Evolutionary conservation across 2,329 filamentous ascomycete species (phyloP), one percentile per base, ranked within the genome.

Genomic region (Cladobotryum mycophilum): DNA sequence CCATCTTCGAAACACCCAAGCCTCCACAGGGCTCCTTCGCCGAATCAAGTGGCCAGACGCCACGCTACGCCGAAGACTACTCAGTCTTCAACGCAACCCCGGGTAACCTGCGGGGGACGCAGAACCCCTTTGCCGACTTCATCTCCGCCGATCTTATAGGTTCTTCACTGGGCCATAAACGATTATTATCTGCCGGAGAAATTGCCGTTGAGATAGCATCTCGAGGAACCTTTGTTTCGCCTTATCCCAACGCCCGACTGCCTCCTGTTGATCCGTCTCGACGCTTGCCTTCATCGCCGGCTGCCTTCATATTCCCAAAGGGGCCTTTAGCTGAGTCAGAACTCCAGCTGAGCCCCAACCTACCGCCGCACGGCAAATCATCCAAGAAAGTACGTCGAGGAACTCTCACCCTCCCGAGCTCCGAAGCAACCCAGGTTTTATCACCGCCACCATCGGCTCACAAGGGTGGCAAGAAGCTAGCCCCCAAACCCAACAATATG

Each of bases 11-110:
- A 58, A 84, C 80, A 11, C 80, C 79, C 41, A 77, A 73, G 63
- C 67, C 69, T 50, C 71, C 66, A 58, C 71, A 71, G 55, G 69
- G 69, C 53, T 71, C 68, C 51, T 73, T 76, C 57, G 67, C 76
- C 65, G 73, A 78, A 54, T 64, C 74, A 47, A 70, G 71, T 57
- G 73, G 74, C 57, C 80, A 77, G 75, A 84, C 80, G 41, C 80
- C 81, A 63, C 75, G 74, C 52, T 84, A 82, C 69, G 79, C 80
- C 56, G 79, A 84, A 62, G 80, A 84, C 56, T 84, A 81, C 60
- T 82, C 80, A 55, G 79, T 84, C 60, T 84, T 84, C 70, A 81
- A 82, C 67, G 70, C 75, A n/a, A 82, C 80, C 8, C 81, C 81
- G 14, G 80, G 78, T 44, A 80, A 81, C 61, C 69, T 82, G 49